Evolutionary conservation across 1,284 basidiomycete genomes (phyloP), one percentile per base, ranked within the genome.

Genomic region (Trichosporon faecale): DNA sequence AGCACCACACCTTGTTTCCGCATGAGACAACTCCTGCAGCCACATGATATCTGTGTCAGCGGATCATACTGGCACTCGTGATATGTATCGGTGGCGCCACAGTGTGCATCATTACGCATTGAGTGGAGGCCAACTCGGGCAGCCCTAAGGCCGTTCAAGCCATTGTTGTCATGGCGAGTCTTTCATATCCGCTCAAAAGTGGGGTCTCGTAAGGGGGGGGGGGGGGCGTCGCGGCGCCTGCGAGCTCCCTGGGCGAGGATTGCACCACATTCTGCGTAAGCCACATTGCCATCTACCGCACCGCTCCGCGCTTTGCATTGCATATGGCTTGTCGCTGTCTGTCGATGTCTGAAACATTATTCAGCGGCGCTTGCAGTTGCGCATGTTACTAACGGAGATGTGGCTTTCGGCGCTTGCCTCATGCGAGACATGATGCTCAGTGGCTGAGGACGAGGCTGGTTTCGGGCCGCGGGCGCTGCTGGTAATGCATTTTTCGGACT

Each of bases 191-290:
- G 49, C 49, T 9, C n/a, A 52, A 52, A 25, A 52, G 49, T 52
- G 49, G 49, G 49, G 21, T 25, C 49, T 21, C 23, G 11, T 52
- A 23, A 18, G 49, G 49, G n/a, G n/a, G n/a, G n/a, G n/a, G n/a
- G n/a, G n/a, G n/a, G n/a, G 35, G 35, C 35, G 35, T 37, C 35
- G 49, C 18, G 46, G 21, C n/a, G 46, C 21, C 46, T 49, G 46
- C 7, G 46, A 3, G 46, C 49, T 52, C 49, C 49, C 49, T 52
- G 21, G 21, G 8, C 2, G 49, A 52, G 49, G 49, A 52, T 52
- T 52, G 49, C 49, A 52, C 49, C 49, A 52, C 49, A 52, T 52
- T 52, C 49, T 52, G 49, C 49, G 49, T 25, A 21, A 52, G 49
- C 49, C 49, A 52, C 49, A 52, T 52, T 52, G 44, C 21, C 49